Base-by-base conservation (phyloP, 805 yeast species). In the Starmerella ratchasimensis region DNA sequence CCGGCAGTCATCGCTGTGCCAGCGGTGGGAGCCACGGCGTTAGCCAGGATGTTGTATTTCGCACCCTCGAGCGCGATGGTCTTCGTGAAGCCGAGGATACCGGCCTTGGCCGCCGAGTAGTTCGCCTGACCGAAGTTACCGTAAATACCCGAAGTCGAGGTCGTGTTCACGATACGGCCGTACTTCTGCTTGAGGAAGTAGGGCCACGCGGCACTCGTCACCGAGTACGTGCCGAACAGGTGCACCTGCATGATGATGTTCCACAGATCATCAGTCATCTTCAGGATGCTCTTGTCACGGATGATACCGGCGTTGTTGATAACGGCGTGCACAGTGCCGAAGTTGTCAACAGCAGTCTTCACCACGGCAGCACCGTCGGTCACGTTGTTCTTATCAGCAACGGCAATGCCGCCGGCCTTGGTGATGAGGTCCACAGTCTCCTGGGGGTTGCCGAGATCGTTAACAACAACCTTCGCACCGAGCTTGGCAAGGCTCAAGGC, bases 121-220 rank as follows among this genome's bases (percentile, higher is more conserved):
- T 88, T 88, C 28, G 95, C 82, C 64, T 88, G 98, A 36, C 98
- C 98, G 63, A 88, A 88, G 65, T 80, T 83, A 47, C 98, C 98
- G 60, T 88, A 88, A 50, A 88, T 84, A 48, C 97, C 98, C 2
- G 96, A 84, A 8, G 97, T 88, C 15, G 95, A 84, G 18, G 96
- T 71, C 31, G 93, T 81, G 61, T 88, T 88, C 49, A 88, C 71
- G 39, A 88, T 76, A 46, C 74, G 69, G 50, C 97, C 96, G 38
- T 70, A 68, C 49, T 76, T 73, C 61, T 86, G 83, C 56, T 81
- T 71, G 39, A 69, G 48, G 58, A 88, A 81, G 47, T 79, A 64
- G 26, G 95, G 96, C 96, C 96, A 88, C 8, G 88, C 94, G 37
- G 86, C 78, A 56, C 80, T 78, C 49, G 83, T 73, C 57, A 88